Base-by-base conservation (phyloP, 1,284 basidiomycete genomes). In the Exsudoporus floridanus region DNA sequence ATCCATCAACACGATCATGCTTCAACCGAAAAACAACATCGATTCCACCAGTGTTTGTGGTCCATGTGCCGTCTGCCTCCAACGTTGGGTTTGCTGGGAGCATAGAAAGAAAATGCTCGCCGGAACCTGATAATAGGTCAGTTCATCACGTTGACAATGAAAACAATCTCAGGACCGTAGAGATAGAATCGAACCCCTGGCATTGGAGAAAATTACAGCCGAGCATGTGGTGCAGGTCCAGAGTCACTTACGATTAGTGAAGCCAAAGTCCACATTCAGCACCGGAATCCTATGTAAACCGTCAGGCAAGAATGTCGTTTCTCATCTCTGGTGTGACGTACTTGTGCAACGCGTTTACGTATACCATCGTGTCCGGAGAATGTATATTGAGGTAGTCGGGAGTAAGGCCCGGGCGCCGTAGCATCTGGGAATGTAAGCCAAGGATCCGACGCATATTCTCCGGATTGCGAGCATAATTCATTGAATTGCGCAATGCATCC, bases 301-400 rank as follows among this genome's bases (percentile, higher is more conserved):
- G 16, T 46, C 13, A 46, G n/a, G 27, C 33, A 28, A 41, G 2
- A 18, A 27, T 25, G 13, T 18, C 9, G 3, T 8, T 41, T 16
- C 18, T 10, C 13, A 14, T 42, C 13, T 13, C 8, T 12, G 27
- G 16, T 9, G 8, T 13, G 37, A 40, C 37, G 5, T 30, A 51
- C 50, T 40, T 51, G 12, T 51, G 50, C 46, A 51, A 21, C 25
- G 46, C 45, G 19, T 51, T 51, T 14, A 51, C 14, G 25, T 28
- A 51, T 18, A 51, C 31, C 50, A 51, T 51, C 14, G 23, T 52
- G 50, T 52, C 46, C 4, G 50, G 50, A 28, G 37, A 52, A 23
- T 50, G 19, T 34, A 51, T 49, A 50, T 49, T 49, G 14, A 51
- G 2, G 19, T 52, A 52, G 28, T 52, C 46, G 5, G 37, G 50